Evolutionary conservation across 164 flowering plant genomes (phyloP).

Genomic region (Vitis amurensis): DNA sequence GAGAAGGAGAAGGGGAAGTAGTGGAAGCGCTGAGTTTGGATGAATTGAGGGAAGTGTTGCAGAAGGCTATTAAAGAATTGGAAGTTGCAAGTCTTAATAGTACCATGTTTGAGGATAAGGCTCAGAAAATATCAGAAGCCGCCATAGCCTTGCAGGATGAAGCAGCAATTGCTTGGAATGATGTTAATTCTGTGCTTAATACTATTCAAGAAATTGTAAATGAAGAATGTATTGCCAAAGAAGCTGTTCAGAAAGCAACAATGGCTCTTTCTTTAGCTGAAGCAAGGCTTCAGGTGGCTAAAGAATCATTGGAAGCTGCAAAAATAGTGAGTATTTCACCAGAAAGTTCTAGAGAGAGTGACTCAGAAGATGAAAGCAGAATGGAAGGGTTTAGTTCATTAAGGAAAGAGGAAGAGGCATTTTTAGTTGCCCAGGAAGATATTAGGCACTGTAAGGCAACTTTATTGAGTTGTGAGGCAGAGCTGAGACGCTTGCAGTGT

Average conservation of each 20-base stretch:
- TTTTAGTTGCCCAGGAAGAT: slow-evolving; percentile 60
- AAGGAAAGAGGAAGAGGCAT: slow-evolving; percentile 39
- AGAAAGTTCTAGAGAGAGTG: slow-evolving; percentile 30
- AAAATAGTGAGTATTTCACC: slow-evolving; percentile 27
- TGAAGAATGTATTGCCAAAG: slow-evolving; percentile 71
- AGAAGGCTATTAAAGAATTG: slow-evolving; percentile 71
- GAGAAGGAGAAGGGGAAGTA: slow-evolving; percentile 23
- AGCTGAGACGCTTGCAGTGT: slow-evolving; percentile 53
- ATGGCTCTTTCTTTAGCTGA: slow-evolving; percentile 88
- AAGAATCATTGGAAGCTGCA: slow-evolving; percentile 42
- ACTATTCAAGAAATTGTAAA: slow-evolving; percentile 51
- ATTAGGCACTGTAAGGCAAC: slow-evolving; percentile 45
- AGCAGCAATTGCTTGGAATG: slow-evolving; percentile 64
- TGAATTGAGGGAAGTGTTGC: slow-evolving; percentile 65
- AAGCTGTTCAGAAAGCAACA: slow-evolving; percentile 82
- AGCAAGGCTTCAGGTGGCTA: slow-evolving; percentile 72
- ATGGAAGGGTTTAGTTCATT: neutral
- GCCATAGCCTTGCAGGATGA: slow-evolving; percentile 89
- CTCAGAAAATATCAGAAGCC: slow-evolving; percentile 83
- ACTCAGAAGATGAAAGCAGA: slow-evolving; percentile 19
- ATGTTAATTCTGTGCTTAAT: slow-evolving; percentile 52
- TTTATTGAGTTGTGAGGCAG: slow-evolving; percentile 58
- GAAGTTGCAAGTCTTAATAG: slow-evolving; percentile 81
- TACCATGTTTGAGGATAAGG: slow-evolving; percentile 89
- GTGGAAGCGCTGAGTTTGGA: slow-evolving; percentile 50